Base-by-base conservation (phyloP, 2,329 filamentous ascomycete genomes). In the Colletotrichum sansevieriae region DNA sequence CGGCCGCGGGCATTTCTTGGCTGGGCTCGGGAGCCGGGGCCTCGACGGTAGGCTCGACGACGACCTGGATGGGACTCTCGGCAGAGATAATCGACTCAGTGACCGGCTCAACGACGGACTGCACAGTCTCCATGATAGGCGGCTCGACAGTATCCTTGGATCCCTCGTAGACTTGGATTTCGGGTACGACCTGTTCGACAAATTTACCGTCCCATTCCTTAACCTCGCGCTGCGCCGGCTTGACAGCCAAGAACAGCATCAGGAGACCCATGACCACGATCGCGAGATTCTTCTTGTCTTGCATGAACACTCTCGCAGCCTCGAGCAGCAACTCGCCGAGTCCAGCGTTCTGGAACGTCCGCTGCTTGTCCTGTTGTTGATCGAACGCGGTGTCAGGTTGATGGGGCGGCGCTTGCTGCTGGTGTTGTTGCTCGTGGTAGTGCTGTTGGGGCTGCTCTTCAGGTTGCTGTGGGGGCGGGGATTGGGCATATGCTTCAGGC, bases 271-370 rank as follows among this genome's bases (percentile, higher is more conserved):
- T 78, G 0, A 87, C 73, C 5, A 82, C 79, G 29, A 91, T 90
- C n/a, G 83, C 78, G 10, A 90, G 75, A 64, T 90, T 91, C 78
- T 86, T 89, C 65, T 82, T 82, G 72, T 91, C 88, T 54, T 84
- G 82, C 72, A 90, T 73, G 18, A 87, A 76, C 8, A 90, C 84
- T 37, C 83, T 82, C 58, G 81, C 78, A 0, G 87, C 86, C 71
- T 88, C 85, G 9, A 87, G 72, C 0, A 90, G 73, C 9, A 90
- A 78, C 68, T 88, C 84, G 0, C 82, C 78, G 11, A 91, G 80
- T 2, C 85, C 85, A 0, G 85, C 85, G 10, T 78, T 77, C 68
- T 84, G 79, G 60, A 79, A 78, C 58, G 29, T 29, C 18, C 35
- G 62, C 37, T 35, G 66, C 2, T 41, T 49, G 2, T 57, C 18